Conservation (phyloP, 345 rosid species). For the Acer saccharum region DNA sequence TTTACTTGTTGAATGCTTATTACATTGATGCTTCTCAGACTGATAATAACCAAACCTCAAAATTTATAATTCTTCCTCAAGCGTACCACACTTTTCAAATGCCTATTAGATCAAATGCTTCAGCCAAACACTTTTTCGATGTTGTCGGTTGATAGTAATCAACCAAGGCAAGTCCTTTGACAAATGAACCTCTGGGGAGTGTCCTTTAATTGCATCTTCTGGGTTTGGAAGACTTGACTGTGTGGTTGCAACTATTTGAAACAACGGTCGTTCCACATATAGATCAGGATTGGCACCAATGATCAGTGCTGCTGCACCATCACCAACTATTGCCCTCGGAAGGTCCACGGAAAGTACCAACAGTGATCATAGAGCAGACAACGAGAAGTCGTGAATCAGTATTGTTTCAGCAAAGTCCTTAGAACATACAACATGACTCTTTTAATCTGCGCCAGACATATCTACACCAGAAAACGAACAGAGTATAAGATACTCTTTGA, state of each 20-base stretch:
- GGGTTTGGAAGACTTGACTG: slow-evolving; percentile 27
- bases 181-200: slow-evolving; percentile 18
- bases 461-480: slow-evolving; percentile 5
- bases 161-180: slow-evolving; percentile 18
- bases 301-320: slow-evolving; percentile 32
- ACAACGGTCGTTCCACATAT: slow-evolving; percentile 13
- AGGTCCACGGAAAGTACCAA: slow-evolving; percentile 25
- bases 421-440: slow-evolving; percentile 8
- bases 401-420: slow-evolving; percentile 34
- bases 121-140: slow-evolving; percentile 20
- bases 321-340: slow-evolving; percentile 23
- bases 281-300: slow-evolving; percentile 28
- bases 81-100: neutral
- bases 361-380: slow-evolving; percentile 32
- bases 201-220: slow-evolving; percentile 30
- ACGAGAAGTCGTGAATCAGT: slow-evolving; percentile 23
- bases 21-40: neutral
- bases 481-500: slow-evolving; percentile 8
- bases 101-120: slow-evolving; percentile 27
- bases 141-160: slow-evolving; percentile 13
- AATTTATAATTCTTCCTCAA: neutral
- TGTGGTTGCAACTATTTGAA: slow-evolving; percentile 19
- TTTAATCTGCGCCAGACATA: slow-evolving; percentile 13
- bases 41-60: too few species aligned
- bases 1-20: neutral